phyloP scores from a whole-genome alignment of 371 early-diverging fungal species.

The Mortierella sp. region DNA sequence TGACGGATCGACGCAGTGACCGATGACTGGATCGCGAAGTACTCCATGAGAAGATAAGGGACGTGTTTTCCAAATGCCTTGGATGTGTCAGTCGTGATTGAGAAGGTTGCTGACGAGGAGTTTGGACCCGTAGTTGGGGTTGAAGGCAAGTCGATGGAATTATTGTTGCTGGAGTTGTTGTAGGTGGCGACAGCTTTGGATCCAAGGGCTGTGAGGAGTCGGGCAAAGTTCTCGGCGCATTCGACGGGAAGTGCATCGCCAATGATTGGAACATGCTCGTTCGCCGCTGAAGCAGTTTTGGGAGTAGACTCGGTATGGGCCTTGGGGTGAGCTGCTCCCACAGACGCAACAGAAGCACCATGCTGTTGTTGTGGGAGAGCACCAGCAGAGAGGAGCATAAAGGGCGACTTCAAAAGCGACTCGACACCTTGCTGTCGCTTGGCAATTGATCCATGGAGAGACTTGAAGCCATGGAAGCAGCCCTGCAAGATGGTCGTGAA shows the following conservation, averaged over 20 bases:
- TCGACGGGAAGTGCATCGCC: slow-evolving; percentile 65
- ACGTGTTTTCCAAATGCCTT: slow-evolving; percentile 79
- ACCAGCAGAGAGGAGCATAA: slow-evolving; percentile 52
- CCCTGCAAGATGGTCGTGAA: slow-evolving; percentile 65
- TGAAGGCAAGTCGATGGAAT: slow-evolving; percentile 33
- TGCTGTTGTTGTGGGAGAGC: not conserved
- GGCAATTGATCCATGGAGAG: slow-evolving; percentile 66
- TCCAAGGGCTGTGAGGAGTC: slow-evolving; percentile 66
- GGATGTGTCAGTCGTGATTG: slow-evolving; percentile 52
- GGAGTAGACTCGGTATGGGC: not conserved
- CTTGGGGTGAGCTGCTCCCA: not conserved
- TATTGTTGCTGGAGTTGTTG: slow-evolving; percentile 9
- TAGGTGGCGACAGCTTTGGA: slow-evolving; percentile 41
- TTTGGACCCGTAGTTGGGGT: slow-evolving; percentile 4
- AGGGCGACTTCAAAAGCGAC: slow-evolving; percentile 44
- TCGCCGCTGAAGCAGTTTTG: not conserved
- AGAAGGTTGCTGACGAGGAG: slow-evolving; percentile 8
- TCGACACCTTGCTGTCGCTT: slow-evolving; percentile 52
- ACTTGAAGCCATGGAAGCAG: slow-evolving; percentile 69
- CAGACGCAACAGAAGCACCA: not conserved
- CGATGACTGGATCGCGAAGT: slow-evolving; percentile 75
- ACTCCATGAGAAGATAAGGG: slow-evolving; percentile 75
- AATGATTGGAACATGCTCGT: slow-evolving; percentile 9
- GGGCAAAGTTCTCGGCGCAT: slow-evolving; percentile 68
- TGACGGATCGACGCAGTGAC: slow-evolving; percentile 66